Conservation (phyloP, 805 yeast species). For the Ogataea ramenticola region DNA sequence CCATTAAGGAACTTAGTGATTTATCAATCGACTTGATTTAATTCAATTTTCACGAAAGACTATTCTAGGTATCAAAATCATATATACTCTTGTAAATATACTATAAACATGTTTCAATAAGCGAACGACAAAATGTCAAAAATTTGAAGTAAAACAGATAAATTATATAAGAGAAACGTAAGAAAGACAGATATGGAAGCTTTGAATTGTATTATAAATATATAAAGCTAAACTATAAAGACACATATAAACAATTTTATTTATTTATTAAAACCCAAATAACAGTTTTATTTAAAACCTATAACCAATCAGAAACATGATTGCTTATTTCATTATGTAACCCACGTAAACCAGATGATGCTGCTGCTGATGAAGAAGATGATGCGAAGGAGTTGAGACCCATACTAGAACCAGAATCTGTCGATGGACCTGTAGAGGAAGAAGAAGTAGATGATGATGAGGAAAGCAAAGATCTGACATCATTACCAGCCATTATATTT, state of each 20-base stretch:
- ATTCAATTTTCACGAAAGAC: not conserved
- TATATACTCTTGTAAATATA: not conserved
- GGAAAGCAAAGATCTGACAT: slow-evolving; percentile 22
- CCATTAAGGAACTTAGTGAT: slow-evolving; percentile 18
- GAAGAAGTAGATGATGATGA: not conserved
- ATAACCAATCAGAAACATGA: slow-evolving; percentile 1
- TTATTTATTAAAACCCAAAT: too few relatives aligned
- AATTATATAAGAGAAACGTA: too few relatives aligned
- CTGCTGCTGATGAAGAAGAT: not conserved
- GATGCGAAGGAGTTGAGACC: not conserved
- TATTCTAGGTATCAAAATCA: not conserved
- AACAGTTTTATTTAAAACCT: not conserved
- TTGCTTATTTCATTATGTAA: not conserved
- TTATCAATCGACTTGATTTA: slow-evolving; percentile 14
- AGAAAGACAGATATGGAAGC: too few relatives aligned
- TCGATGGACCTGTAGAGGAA: not conserved
- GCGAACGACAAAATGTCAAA: too few relatives aligned
- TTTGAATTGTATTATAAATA: too few relatives aligned
- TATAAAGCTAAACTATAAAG: too few relatives aligned
- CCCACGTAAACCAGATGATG: not conserved
- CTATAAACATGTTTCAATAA: not conserved
- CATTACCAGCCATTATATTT: slow-evolving; percentile 6
- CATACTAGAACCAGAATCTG: not conserved
- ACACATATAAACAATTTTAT: not conserved
- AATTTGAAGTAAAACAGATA: too few relatives aligned